A percentile compares a stretch with the other conserved stretches of the same genome.
Conservation (phyloP, 106 monocot species). For the Allium sativum region DNA sequence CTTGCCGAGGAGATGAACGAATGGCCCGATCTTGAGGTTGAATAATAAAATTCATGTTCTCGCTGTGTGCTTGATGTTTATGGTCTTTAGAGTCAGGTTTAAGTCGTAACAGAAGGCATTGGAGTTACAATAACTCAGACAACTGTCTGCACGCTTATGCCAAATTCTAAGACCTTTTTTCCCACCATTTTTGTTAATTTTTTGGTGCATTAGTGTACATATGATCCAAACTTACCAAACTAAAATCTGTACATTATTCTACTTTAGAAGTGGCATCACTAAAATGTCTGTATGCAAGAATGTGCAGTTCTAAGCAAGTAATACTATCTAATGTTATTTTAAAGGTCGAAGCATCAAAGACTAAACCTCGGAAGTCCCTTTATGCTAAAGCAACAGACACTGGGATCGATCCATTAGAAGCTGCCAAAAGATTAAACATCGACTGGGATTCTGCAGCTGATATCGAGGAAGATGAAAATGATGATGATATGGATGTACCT, state of each 20-base stretch:
- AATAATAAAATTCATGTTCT: not conserved
- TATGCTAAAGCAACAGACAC: constrained; percentile 92
- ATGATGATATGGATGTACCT: constrained; percentile 59
- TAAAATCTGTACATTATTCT: too few species aligned
- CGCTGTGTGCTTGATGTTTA: not conserved
- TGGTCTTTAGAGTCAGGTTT: too few species aligned
- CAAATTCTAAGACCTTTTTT: too few species aligned
- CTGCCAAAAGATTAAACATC: constrained; percentile 77
- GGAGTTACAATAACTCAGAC: too few species aligned
- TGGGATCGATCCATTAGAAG: constrained; percentile 63
- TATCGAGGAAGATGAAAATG: constrained; percentile 51
- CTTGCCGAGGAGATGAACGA: constrained; percentile 86
- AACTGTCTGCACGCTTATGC: too few species aligned
- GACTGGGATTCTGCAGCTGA: constrained; percentile 93
- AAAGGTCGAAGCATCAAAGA: constrained; percentile 58
- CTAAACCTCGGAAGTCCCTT: constrained; percentile 47
- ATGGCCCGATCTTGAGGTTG: constrained; percentile 96
- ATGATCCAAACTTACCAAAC: too few species aligned
- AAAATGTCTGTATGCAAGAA: too few species aligned
- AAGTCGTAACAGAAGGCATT: too few species aligned
- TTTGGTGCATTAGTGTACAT: too few species aligned
- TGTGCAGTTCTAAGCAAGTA: too few species aligned
- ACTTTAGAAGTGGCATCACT: too few species aligned
- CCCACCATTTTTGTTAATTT: too few species aligned
- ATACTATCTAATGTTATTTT: not conserved